Conservation (phyloP, 1,139 yeast species). For the Barnettozyma hawaiiensis region DNA sequence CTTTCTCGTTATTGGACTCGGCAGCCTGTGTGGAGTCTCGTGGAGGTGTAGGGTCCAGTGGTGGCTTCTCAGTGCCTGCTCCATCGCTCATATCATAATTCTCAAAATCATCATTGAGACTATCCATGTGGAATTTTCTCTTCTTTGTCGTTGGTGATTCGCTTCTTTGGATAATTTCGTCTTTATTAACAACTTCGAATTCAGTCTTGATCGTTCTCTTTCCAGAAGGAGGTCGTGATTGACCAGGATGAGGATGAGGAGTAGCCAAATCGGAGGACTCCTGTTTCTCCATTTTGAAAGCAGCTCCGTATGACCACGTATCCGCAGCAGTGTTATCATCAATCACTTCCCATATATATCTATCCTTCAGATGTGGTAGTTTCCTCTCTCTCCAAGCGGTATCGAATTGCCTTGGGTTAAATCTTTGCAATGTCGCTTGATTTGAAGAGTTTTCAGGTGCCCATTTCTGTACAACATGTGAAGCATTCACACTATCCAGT, state of each 20-base stretch:
- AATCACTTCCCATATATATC: constrained; percentile 22
- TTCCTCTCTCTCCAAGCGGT: constrained; percentile 16
- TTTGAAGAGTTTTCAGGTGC: constrained; percentile 27
- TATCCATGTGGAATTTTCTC: constrained; percentile 11
- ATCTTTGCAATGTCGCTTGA: constrained; percentile 12
- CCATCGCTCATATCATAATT: constrained; percentile 14
- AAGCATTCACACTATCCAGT: constrained; percentile 24
- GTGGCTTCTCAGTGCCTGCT: neutral
- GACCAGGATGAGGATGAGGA: no score
- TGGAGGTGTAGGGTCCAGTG: neutral
- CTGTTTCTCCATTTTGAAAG: constrained; percentile 10
- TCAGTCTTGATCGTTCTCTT: constrained; percentile 4
- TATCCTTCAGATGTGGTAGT: constrained; percentile 9
- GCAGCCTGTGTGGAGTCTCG: neutral
- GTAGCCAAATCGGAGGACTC: no score
- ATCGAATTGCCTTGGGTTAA: constrained; percentile 15
- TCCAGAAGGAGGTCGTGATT: neutral
- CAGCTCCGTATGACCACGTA: constrained; percentile 14
- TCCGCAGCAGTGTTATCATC: constrained; percentile 8
- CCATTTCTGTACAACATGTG: constrained; percentile 24
- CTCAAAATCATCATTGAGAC: constrained; percentile 12
- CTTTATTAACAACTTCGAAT: neutral
- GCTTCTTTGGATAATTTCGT: constrained; percentile 2
- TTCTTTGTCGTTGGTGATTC: constrained; percentile 12
- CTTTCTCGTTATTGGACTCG: neutral